Percentiles rank a stretch among this genome's conserved stretches.
These are phyloP conservation scores for Neopestalotiopsis clavispora DNA, from an alignment of 2,329 filamentous ascomycete genomes.

Conservation along the genomic window DNA sequence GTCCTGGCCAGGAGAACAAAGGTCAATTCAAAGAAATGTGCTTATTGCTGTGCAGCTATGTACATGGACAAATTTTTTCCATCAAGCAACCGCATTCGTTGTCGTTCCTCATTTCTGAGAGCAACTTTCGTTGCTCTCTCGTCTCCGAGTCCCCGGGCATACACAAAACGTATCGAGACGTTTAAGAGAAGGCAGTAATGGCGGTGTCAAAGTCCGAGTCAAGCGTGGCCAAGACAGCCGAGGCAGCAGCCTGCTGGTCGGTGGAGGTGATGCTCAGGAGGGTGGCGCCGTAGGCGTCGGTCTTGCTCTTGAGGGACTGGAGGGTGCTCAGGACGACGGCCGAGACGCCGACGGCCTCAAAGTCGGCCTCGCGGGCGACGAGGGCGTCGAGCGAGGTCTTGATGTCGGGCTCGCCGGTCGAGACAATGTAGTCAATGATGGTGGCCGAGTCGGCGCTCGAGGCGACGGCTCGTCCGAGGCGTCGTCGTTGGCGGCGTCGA, in stretches of 20 bases:
- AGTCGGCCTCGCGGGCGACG: constrained; percentile 14
- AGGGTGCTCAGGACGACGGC: constrained; percentile 8
- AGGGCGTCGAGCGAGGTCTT: constrained; percentile 9
- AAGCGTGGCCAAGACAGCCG: neutral
- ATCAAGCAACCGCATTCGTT: neutral
- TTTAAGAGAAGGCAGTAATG: constrained; percentile 16
- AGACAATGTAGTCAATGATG: constrained; percentile 11
- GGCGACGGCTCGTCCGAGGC: constrained; percentile 6
- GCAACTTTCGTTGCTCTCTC: neutral
- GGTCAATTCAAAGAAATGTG: neutral
- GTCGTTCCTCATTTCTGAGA: neutral
- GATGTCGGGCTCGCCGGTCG: constrained; percentile 14
- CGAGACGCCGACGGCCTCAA: constrained; percentile 1
- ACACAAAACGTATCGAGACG: neutral
- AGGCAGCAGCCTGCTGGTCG: constrained; percentile 12
- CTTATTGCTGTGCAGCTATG: neutral
- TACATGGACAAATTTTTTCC: neutral
- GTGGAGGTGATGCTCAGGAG: neutral
- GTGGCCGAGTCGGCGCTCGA: constrained; percentile 15
- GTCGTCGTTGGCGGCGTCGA: constrained; percentile 11
- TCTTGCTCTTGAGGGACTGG: constrained; percentile 7
- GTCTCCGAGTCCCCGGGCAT: neutral
- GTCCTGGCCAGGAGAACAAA: neutral
- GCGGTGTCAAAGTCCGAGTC: constrained; percentile 13
- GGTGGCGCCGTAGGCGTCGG: constrained; percentile 14